Conservation (phyloP, 2,329 filamentous ascomycete genomes). For the Aureobasidium leucospermi region DNA sequence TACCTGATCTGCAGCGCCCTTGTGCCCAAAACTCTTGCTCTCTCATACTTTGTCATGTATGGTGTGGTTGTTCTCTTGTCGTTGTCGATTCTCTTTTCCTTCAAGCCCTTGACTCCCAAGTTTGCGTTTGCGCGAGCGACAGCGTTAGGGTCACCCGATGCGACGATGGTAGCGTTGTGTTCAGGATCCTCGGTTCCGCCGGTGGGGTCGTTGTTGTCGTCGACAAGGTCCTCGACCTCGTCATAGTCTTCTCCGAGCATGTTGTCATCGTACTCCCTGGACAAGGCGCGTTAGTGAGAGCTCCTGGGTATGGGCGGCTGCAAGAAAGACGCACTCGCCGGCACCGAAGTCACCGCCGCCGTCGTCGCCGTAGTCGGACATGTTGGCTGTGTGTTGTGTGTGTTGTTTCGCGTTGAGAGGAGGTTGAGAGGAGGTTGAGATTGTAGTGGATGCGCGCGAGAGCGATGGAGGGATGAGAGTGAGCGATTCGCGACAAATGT, state of each 20-base stretch:
- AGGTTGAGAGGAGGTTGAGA: too few relatives aligned
- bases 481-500: neutral
- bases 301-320: neutral
- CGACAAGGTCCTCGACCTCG: slow-evolving; percentile 42
- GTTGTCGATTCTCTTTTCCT: slow-evolving; percentile 82
- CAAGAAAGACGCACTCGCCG: slow-evolving; percentile 16
- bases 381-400: slow-evolving; percentile 13
- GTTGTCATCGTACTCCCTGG: slow-evolving; percentile 30
- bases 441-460: neutral
- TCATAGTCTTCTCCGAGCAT: slow-evolving; percentile 42
- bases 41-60: slow-evolving; percentile 99
- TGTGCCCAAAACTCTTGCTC: slow-evolving; percentile 85
- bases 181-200: slow-evolving; percentile 23
- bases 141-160: slow-evolving; percentile 47
- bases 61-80: slow-evolving; percentile 87
- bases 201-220: slow-evolving; percentile 11
- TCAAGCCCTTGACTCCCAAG: slow-evolving; percentile 46
- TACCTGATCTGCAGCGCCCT: slow-evolving; percentile 93
- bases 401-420: neutral
- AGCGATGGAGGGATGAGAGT: neutral
- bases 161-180: slow-evolving; percentile 35
- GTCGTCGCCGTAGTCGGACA: slow-evolving; percentile 27
- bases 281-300: neutral
- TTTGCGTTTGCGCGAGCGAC: slow-evolving; percentile 41
- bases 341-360: slow-evolving; percentile 18